Conservation (phyloP, 768 basidiomycete species). For the Boletus sp. region DNA sequence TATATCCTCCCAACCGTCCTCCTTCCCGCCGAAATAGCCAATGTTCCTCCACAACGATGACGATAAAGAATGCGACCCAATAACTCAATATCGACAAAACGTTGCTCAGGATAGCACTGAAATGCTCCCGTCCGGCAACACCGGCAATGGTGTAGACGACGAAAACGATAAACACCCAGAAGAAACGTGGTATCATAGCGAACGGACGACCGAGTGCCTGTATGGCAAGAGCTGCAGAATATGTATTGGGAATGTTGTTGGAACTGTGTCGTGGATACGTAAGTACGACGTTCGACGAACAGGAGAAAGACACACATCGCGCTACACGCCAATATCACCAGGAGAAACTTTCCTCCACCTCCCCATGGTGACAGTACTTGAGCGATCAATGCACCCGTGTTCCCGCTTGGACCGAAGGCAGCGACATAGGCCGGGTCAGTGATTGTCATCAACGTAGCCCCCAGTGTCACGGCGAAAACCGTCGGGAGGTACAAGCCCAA, state of each 20-base stretch:
- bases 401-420: slow-evolving; percentile 37
- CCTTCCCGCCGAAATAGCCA: slow-evolving; percentile 41
- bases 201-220: slow-evolving; percentile 44
- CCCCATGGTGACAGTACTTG: slow-evolving; percentile 44
- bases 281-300: background rate
- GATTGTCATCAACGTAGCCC: slow-evolving; percentile 43
- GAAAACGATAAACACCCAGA: slow-evolving; percentile 44
- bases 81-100: slow-evolving; percentile 43
- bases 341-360: slow-evolving; percentile 40
- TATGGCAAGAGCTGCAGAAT: slow-evolving; percentile 45
- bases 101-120: slow-evolving; percentile 41
- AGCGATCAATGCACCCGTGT: slow-evolving; percentile 43
- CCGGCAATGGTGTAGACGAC: slow-evolving; percentile 38
- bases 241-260: slow-evolving; percentile 43
- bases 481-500: slow-evolving; percentile 50
- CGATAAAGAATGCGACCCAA: slow-evolving; percentile 46
- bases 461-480: slow-evolving; percentile 34
- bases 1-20: slow-evolving; percentile 47
- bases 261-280: slow-evolving; percentile 20
- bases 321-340: slow-evolving; percentile 42
- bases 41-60: slow-evolving; percentile 46
- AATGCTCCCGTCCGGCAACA: slow-evolving; percentile 43
- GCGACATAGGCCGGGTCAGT: slow-evolving; percentile 36
- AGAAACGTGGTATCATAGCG: slow-evolving; percentile 41
- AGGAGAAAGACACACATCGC: slow-evolving; percentile 32